phyloP scores from a whole-genome alignment of 2,329 filamentous ascomycete genomes.

The Trichoderma brevicompactum region DNA sequence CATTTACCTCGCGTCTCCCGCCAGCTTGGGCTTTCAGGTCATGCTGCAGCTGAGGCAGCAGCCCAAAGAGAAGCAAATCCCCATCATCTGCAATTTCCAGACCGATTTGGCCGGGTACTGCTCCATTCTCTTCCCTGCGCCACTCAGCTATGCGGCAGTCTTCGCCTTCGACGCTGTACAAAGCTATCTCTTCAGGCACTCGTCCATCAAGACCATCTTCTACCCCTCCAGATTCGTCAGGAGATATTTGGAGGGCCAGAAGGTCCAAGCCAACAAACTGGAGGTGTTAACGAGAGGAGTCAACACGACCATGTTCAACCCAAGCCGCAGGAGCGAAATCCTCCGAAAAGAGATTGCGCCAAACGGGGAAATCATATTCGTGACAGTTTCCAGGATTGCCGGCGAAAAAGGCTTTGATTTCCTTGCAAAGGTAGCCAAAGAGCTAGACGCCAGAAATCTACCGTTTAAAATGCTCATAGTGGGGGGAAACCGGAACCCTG shows the following conservation, averaged over 20 bases:
- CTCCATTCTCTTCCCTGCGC: constrained; percentile 68
- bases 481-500: constrained; percentile 67
- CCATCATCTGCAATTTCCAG: constrained; percentile 71
- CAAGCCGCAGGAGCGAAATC: constrained; percentile 53
- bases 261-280: constrained; percentile 60
- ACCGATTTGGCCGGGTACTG: constrained; percentile 73
- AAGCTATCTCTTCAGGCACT: constrained; percentile 67
- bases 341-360: constrained; percentile 62
- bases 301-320: constrained; percentile 65
- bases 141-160: constrained; percentile 64
- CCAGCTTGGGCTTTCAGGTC: constrained; percentile 71
- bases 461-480: constrained; percentile 69
- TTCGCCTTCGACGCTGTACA: constrained; percentile 66
- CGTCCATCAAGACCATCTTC: constrained; percentile 67
- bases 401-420: constrained; percentile 75
- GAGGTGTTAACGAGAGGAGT: constrained; percentile 67
- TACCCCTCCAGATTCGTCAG: constrained; percentile 69
- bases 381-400: constrained; percentile 68
- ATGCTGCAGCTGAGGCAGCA: constrained; percentile 70
- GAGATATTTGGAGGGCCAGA: constrained; percentile 62
- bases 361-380: constrained; percentile 65
- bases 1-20: constrained; percentile 71
- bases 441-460: constrained; percentile 59
- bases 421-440: constrained; percentile 58
- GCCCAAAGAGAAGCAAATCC: constrained; percentile 56